Conservation (phyloP, 2,329 filamentous ascomycete species). For the Conoideocrella luteorostrata region DNA sequence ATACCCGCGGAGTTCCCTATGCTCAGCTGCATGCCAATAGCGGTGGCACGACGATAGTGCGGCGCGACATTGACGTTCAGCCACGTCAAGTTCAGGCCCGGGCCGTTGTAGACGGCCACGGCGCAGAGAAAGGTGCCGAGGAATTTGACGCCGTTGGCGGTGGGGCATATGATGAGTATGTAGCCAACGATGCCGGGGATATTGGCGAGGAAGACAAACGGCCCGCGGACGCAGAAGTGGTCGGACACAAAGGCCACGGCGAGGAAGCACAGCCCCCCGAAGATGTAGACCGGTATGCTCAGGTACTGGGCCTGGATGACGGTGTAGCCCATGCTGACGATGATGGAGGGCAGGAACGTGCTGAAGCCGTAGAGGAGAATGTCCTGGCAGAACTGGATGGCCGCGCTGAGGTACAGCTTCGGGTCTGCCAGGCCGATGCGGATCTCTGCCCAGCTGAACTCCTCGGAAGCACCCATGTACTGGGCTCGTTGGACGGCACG, state of each 20-base stretch:
- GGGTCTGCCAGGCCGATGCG: slow-evolving; percentile 39
- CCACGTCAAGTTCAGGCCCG: slow-evolving; percentile 42
- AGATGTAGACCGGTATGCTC: slow-evolving; percentile 51
- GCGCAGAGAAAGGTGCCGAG: slow-evolving; percentile 43
- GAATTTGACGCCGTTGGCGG: slow-evolving; percentile 41
- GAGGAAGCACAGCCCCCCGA: slow-evolving; percentile 40
- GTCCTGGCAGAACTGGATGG: slow-evolving; percentile 46
- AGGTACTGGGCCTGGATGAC: slow-evolving; percentile 46
- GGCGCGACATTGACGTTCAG: slow-evolving; percentile 38
- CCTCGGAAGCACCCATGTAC: slow-evolving; percentile 42
- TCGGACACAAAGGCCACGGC: slow-evolving; percentile 40
- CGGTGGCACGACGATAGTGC: slow-evolving; percentile 38
- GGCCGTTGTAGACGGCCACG: slow-evolving; percentile 39
- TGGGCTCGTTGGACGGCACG: slow-evolving; percentile 36
- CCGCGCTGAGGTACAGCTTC: slow-evolving; percentile 40
- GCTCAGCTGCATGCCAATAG: slow-evolving; percentile 38
- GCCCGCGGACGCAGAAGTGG: slow-evolving; percentile 24
- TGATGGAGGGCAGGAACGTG: slow-evolving; percentile 51
- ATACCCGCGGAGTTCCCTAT: slow-evolving; percentile 41
- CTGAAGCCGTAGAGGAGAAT: slow-evolving; percentile 50
- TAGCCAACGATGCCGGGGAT: slow-evolving; percentile 43
- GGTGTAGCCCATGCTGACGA: slow-evolving; percentile 44
- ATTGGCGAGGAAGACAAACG: slow-evolving; percentile 51
- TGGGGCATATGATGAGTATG: slow-evolving; percentile 40
- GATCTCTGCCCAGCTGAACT: slow-evolving; percentile 46